Conservation (phyloP, 169 alveolate genomes). For the Amoebophrya sp. region DNA sequence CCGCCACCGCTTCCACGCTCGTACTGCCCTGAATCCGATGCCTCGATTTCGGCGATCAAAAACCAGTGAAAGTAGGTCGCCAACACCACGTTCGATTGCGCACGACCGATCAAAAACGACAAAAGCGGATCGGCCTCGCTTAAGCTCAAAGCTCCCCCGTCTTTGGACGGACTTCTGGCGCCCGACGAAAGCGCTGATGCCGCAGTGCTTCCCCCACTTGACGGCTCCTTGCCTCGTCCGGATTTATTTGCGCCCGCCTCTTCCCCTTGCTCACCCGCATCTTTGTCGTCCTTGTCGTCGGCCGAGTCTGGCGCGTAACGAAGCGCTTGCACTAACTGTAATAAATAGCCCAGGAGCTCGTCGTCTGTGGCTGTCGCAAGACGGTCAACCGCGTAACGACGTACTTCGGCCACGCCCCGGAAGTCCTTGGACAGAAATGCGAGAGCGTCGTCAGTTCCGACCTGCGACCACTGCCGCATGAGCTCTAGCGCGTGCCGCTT, state of each 20-base stretch:
- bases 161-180: no score
- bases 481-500: conserved; percentile 7
- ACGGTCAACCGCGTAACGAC: conserved; percentile 15
- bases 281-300: background rate
- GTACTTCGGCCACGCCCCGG: conserved; percentile 17
- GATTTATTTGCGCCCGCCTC: background rate
- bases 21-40: background rate
- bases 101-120: background rate
- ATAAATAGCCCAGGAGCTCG: background rate
- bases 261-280: background rate
- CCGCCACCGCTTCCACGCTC: no score
- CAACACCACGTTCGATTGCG: background rate
- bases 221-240: no score
- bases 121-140: background rate
- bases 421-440: background rate
- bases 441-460: background rate
- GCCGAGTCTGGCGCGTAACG: background rate
- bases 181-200: no score
- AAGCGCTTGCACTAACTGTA: background rate
- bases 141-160: background rate
- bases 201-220: no score
- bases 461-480: background rate
- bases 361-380: background rate
- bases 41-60: background rate
- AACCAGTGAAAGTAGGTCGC: conserved; percentile 16